Conservation (phyloP, 2,329 filamentous ascomycete genomes). For the Davidsoniella neocaledoniae region DNA sequence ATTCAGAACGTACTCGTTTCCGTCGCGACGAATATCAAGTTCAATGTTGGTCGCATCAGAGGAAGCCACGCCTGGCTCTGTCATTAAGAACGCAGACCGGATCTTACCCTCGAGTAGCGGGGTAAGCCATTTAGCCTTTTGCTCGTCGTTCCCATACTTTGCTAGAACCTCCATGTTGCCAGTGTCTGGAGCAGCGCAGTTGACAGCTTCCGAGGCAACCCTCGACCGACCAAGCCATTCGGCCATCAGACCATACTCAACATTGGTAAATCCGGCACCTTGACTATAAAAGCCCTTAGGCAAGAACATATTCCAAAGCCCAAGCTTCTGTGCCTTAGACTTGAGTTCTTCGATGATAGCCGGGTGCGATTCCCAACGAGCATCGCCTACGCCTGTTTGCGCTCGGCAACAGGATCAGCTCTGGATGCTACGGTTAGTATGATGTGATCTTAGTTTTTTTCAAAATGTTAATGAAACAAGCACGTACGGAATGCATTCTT, state of each 20-base stretch:
- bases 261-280: conserved; percentile 82
- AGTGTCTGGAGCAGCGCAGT: conserved; percentile 81
- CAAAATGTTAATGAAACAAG: neutral
- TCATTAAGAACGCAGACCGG: conserved; percentile 85
- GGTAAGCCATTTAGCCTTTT: conserved; percentile 70
- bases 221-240: conserved; percentile 82
- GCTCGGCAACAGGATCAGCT: conserved; percentile 68
- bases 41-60: conserved; percentile 89
- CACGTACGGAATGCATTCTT: conserved; percentile 69
- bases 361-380: conserved; percentile 69
- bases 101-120: conserved; percentile 74
- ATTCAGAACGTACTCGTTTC: conserved; percentile 80
- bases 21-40: conserved; percentile 65
- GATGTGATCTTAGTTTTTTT: neutral
- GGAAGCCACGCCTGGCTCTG: conserved; percentile 73
- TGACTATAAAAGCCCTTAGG: conserved; percentile 91
- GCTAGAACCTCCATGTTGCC: conserved; percentile 93
- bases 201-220: conserved; percentile 70
- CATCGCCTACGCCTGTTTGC: conserved; percentile 58
- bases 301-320: conserved; percentile 97
- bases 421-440: conserved; percentile 21
- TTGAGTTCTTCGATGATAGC: conserved; percentile 78
- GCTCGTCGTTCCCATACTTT: conserved; percentile 72
- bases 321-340: conserved; percentile 61
- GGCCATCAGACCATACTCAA: conserved; percentile 96